Evolutionary conservation across 129 eudicot species (phyloP).

Genomic region (Ambrosia trifida): DNA sequence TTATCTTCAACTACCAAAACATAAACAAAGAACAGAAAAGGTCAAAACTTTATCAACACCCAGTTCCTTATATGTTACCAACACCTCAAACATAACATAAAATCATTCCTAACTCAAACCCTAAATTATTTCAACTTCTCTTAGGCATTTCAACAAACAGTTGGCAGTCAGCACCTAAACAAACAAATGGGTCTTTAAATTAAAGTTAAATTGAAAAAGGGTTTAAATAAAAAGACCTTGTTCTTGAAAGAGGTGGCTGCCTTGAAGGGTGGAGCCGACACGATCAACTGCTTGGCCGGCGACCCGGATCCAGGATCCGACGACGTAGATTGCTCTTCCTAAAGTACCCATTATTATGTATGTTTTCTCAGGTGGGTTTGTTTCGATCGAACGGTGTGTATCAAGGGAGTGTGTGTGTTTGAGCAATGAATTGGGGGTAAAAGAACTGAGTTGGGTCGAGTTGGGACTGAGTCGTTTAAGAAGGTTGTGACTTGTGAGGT

Average conservation of each 20-base stretch:
- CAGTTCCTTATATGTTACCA: background rate
- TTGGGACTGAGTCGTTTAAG: background rate
- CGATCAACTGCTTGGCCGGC: constrained; percentile 98
- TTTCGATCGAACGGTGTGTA: constrained; percentile 27
- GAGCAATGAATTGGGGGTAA: constrained; percentile 32
- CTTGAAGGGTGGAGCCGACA: constrained; percentile 84
- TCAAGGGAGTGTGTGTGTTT: constrained; percentile 30
- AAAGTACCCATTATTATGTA: constrained; percentile 56
- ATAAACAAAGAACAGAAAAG: constrained; percentile 15
- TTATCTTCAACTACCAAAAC: background rate
- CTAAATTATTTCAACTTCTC: constrained; percentile 5
- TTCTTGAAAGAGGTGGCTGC: constrained; percentile 74
- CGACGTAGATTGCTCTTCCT: constrained; percentile 78
- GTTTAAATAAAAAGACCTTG: constrained; percentile 42
- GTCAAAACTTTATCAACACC: constrained; percentile 7
- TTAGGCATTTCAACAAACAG: constrained; percentile 21
- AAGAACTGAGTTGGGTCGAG: constrained; percentile 25
- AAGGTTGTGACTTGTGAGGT: background rate
- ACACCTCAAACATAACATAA: background rate
- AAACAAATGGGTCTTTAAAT: background rate
- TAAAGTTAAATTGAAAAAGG: background rate
- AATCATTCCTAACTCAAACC: constrained; percentile 19
- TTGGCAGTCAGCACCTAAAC: background rate
- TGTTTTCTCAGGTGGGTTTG: constrained; percentile 25
- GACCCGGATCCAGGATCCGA: constrained; percentile 93